Base-by-base conservation (phyloP, 129 eudicot species). In the Chrysanthemum lavandulifolium region DNA sequence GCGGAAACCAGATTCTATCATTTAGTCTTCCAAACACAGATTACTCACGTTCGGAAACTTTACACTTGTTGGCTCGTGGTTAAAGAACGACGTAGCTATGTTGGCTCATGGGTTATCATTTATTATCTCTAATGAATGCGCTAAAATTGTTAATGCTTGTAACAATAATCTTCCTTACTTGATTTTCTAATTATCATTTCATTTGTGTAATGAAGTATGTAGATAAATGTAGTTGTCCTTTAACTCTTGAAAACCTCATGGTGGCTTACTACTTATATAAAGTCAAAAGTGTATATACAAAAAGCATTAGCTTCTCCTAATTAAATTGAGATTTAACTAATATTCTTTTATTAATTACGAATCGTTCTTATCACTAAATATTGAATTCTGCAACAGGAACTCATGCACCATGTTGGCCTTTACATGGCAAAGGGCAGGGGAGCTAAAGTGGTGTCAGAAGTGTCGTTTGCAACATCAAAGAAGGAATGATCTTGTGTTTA, bases 391-490 rank as follows among this genome's bases (percentile, higher is more conserved):
- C 61, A 55, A 69, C 86, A 90, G 98, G 97, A 90, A 57, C 74
- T 94, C 69, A 94, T 94, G 98, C 98, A 90, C 77, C 97, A 94
- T 71, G 76, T 94, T 53, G 98, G 98, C 69, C 93, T 94, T 65
- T 94, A 94, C 89, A 84, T 94, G 82, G 97, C 98, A 65, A 84
- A 77, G 81, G 80, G 98, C 67, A 90, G 98, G 84, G 98, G 98
- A 78, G 98, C 98, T 68, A 90, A 88, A 71, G 91, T 94, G 68
- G 97, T 88, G 56, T 90, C 97, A 43, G 74, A 94, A 73, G 93
- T 94, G 74, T 89, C 87, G 47, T 82, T 82, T 82, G 78, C 65
- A 65, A 61, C 72, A 36, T 13, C 65, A 65, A 65, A 68, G 59
- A 65, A 75, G 65, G 50, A 74, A 75, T 61, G 50, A 69, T 71